phyloP scores from a whole-genome alignment of 768 basidiomycete species.

The Tylopilus vinaceipallidus region DNA sequence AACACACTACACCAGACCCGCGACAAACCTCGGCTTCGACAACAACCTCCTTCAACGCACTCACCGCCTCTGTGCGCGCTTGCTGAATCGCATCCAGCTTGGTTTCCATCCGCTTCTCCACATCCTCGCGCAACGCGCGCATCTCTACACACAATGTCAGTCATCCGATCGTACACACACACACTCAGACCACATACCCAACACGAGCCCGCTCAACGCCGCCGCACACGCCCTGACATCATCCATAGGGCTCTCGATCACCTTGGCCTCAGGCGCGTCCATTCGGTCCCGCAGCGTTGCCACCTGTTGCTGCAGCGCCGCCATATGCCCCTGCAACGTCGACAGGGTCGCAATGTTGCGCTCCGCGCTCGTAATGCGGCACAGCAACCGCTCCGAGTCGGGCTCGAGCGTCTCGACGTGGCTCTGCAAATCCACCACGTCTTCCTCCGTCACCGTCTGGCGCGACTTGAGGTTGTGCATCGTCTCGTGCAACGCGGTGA shows the following conservation, averaged over 20 bases:
- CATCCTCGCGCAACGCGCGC: slow-evolving; percentile 40
- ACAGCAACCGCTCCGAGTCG: slow-evolving; percentile 30
- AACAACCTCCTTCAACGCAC: slow-evolving; percentile 35
- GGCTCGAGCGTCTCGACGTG: slow-evolving; percentile 41
- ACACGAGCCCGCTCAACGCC: slow-evolving; percentile 39
- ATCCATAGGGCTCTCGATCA: slow-evolving; percentile 11
- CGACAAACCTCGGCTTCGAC: slow-evolving; percentile 32
- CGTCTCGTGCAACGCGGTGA: slow-evolving; percentile 20
- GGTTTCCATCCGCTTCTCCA: slow-evolving; percentile 44
- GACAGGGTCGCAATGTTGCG: slow-evolving; percentile 33
- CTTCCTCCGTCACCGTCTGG: slow-evolving; percentile 27
- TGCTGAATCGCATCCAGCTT: slow-evolving; percentile 45
- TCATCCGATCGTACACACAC: not conserved
- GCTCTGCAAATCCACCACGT: slow-evolving; percentile 32
- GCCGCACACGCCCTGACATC: slow-evolving; percentile 32
- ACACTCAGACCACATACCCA: slow-evolving; percentile 35
- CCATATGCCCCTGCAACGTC: slow-evolving; percentile 25
- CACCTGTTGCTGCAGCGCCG: slow-evolving; percentile 17
- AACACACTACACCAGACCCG: slow-evolving; percentile 8
- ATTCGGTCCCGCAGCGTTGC: slow-evolving; percentile 18
- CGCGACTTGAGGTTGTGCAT: slow-evolving; percentile 23
- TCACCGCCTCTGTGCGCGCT: slow-evolving; percentile 39
- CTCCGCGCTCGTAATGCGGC: slow-evolving; percentile 27
- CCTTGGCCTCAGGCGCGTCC: slow-evolving; percentile 15
- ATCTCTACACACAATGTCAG: slow-evolving; percentile 38